Percentiles rank a stretch among this genome's conserved stretches.
Conservation (phyloP, 257 asterid genomes). For the Fraxinus cuspidata region DNA sequence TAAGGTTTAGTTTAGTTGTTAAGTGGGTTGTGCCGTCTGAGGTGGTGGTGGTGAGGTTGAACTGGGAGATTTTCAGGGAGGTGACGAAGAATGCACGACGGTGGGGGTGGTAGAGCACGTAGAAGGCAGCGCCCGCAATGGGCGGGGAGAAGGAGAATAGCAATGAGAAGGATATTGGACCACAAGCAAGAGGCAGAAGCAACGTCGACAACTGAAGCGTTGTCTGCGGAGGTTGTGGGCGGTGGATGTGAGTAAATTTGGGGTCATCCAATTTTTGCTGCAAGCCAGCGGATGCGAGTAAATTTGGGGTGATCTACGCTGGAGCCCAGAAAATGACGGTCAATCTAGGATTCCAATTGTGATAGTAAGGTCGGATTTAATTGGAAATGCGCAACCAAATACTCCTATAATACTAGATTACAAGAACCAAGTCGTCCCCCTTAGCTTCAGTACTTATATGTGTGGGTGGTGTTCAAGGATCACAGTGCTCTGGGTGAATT, state of each 20-base stretch:
- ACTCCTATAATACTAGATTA: conserved; percentile 91
- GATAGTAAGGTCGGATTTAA: conserved; percentile 66
- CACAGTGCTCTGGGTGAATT: conserved; percentile 84
- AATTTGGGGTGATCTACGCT: conserved; percentile 80
- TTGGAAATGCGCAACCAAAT: conserved; percentile 64
- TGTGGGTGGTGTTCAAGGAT: conserved; percentile 91
- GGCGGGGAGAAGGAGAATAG: conserved; percentile 54
- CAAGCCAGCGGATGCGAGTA: conserved; percentile 73
- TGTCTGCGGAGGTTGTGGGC: conserved; percentile 37
- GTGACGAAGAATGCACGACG: conserved; percentile 63
- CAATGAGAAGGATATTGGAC: conserved; percentile 44
- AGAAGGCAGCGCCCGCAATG: conserved; percentile 65
- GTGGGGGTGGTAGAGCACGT: conserved; percentile 73
- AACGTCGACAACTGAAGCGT: conserved; percentile 43
- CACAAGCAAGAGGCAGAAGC: conserved; percentile 62
- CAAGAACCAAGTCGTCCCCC: conserved; percentile 95
- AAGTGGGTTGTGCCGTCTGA: conserved; percentile 68
- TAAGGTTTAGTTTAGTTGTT: conserved; percentile 57
- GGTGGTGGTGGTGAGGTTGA: conserved; percentile 70
- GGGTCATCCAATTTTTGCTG: conserved; percentile 97
- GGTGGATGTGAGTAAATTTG: too few species aligned
- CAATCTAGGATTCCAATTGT: conserved; percentile 92
- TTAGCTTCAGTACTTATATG: conserved; percentile 85
- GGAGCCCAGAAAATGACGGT: too few species aligned
- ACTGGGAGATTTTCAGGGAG: conserved; percentile 56